These are phyloP conservation scores for Candida xiaguanensis DNA, from an alignment of 805 yeast genomes.

Conservation along the genomic window DNA sequence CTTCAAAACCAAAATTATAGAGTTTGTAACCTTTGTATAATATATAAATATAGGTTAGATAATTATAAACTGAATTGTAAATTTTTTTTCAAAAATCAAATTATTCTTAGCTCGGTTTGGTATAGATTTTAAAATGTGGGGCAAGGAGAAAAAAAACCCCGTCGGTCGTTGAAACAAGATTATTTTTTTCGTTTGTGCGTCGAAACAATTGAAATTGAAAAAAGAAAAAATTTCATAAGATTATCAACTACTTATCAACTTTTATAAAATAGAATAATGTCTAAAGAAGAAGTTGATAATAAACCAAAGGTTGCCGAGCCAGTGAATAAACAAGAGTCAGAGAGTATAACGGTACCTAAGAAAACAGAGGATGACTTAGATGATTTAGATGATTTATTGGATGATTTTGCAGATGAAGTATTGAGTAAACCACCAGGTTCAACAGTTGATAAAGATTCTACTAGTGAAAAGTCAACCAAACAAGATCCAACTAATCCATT, in stretches of 20 bases:
- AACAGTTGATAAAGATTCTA: slow-evolving; percentile 12
- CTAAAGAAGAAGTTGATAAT: slow-evolving; percentile 1
- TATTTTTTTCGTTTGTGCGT: neutral
- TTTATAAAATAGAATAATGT: neutral
- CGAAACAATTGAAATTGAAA: neutral
- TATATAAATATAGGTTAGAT: neutral
- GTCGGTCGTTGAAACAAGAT: neutral
- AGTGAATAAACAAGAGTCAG: slow-evolving; percentile 2
- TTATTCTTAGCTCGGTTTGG: neutral
- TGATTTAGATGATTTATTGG: slow-evolving; percentile 79
- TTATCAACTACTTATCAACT: neutral
- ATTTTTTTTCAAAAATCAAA: too few species aligned
- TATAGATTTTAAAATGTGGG: neutral
- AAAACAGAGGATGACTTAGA: slow-evolving; percentile 50
- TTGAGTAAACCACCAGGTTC: slow-evolving; percentile 61
- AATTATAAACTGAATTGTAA: too few species aligned
- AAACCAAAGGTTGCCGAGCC: neutral
- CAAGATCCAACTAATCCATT: slow-evolving; percentile 16
- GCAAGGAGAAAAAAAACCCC: neutral
- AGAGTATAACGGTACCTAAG: slow-evolving; percentile 7
- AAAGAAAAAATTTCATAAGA: slow-evolving; percentile 1
- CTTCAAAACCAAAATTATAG: slow-evolving; percentile 47
- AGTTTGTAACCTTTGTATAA: neutral
- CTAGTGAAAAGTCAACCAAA: slow-evolving; percentile 14
- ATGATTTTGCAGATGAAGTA: slow-evolving; percentile 76